These are phyloP conservation scores for Colletotrichum abscissum DNA, from an alignment of 2,329 filamentous ascomycete genomes.

Conservation along the genomic window DNA sequence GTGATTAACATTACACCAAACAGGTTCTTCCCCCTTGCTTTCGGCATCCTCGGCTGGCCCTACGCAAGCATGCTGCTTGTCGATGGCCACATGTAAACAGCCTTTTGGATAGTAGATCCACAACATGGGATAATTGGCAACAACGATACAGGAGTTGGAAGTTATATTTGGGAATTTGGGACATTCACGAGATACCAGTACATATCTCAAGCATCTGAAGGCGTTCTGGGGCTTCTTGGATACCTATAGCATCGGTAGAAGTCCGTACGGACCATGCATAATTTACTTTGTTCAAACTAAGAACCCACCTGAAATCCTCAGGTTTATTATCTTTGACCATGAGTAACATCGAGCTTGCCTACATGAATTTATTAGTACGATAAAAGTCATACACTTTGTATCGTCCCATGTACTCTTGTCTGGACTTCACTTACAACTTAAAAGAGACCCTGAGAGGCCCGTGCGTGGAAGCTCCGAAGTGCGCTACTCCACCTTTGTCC, in stretches of 20 bases:
- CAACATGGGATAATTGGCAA: background rate
- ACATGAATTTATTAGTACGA: background rate
- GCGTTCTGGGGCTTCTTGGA: conserved; percentile 18
- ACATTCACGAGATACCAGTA: conserved; percentile 25
- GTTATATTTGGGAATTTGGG: conserved; percentile 18
- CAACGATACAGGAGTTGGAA: background rate
- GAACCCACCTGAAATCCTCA: no score
- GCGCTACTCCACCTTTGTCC: conserved; percentile 31
- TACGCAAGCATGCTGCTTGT: conserved; percentile 19
- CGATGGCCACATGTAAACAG: conserved; percentile 28
- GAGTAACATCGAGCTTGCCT: background rate
- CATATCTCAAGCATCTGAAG: conserved; percentile 30
- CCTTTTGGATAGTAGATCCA: background rate
- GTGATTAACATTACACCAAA: conserved; percentile 1
- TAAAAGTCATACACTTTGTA: background rate
- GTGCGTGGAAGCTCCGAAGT: conserved; percentile 23
- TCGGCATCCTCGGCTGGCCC: conserved; percentile 35
- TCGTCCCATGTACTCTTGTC: background rate
- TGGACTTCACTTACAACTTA: conserved; percentile 18
- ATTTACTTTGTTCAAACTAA: conserved; percentile 27
- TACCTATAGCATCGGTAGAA: conserved; percentile 20
- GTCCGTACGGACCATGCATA: conserved; percentile 18
- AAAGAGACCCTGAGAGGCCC: conserved; percentile 25
- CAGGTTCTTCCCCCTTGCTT: conserved; percentile 14
- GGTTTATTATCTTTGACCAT: background rate